Evolutionary conservation across 2,329 filamentous ascomycete species (phyloP).

Genomic region (Penicillium digitatum): DNA sequence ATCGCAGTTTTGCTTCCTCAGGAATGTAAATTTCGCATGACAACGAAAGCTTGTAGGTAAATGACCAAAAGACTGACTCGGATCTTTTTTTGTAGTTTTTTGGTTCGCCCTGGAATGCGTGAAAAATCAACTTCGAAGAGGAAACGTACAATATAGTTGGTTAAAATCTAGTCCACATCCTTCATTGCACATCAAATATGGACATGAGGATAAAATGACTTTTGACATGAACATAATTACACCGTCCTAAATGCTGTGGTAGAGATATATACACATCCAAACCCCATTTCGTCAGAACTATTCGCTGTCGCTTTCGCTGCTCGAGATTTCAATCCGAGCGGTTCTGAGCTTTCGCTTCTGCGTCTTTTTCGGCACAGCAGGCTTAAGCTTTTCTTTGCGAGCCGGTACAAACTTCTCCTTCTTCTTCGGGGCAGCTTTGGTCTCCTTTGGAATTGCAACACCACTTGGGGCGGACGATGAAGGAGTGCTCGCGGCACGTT

Average conservation of each 20-base stretch:
- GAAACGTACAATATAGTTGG: neutral
- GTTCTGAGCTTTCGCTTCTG: conserved; percentile 26
- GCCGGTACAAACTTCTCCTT: conserved; percentile 10
- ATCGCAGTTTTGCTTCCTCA: no score
- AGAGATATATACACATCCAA: conserved; percentile 16
- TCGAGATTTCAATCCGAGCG: conserved; percentile 24
- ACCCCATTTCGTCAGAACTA: conserved; percentile 3
- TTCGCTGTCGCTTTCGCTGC: conserved; percentile 27
- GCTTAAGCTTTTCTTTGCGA: neutral
- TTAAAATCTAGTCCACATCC: neutral
- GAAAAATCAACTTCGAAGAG: neutral
- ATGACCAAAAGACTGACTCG: no score
- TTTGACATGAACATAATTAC: conserved; percentile 11
- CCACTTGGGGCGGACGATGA: neutral
- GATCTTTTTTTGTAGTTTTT: neutral
- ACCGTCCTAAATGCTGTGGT: conserved; percentile 13
- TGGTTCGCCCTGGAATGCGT: neutral
- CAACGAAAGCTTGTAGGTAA: no score
- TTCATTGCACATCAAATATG: neutral
- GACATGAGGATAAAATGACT: conserved; percentile 3
- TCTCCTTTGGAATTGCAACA: conserved; percentile 1
- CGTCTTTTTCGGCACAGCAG: conserved; percentile 23
- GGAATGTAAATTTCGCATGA: neutral
- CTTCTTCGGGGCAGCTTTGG: conserved; percentile 7
- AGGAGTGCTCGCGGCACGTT: neutral